A percentile compares a stretch with the other conserved stretches of the same genome.
phyloP scores from a whole-genome alignment of 108 stramenopile species.

The Fistulifera solaris region DNA sequence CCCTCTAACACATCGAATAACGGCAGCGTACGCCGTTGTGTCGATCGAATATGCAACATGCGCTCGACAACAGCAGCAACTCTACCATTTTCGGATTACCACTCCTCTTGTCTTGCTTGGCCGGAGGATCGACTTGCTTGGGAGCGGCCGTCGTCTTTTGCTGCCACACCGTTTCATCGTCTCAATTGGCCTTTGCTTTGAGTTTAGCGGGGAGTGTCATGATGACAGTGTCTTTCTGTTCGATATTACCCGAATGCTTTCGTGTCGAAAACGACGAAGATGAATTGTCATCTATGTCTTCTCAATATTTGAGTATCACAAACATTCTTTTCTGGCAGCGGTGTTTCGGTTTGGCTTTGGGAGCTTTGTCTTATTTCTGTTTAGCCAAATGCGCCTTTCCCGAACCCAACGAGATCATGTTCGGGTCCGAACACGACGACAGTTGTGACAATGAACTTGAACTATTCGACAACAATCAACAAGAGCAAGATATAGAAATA shows the following conservation, averaged over 20 bases:
- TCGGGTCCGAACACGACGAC: not conserved
- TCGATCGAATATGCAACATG: no score
- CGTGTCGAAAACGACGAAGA: slow-evolving; percentile 4
- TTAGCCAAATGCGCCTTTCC: slow-evolving; percentile 45
- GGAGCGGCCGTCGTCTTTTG: slow-evolving; percentile 68
- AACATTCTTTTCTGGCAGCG: slow-evolving; percentile 17
- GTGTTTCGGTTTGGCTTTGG: slow-evolving; percentile 11
- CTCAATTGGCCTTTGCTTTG: slow-evolving; percentile 49
- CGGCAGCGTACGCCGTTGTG: no score
- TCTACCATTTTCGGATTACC: no score
- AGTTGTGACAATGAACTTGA: slow-evolving; percentile 6
- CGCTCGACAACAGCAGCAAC: no score
- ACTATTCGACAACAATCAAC: slow-evolving; percentile 11
- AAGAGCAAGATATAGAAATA: not conserved
- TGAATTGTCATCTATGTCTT: slow-evolving; percentile 7
- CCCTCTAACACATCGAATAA: no score
- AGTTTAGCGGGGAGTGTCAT: slow-evolving; percentile 51
- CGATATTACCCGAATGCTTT: slow-evolving; percentile 42
- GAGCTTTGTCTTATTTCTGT: slow-evolving; percentile 18
- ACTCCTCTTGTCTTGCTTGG: no score
- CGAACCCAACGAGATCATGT: slow-evolving; percentile 45
- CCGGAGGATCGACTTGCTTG: slow-evolving; percentile 40
- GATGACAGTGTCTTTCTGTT: slow-evolving; percentile 42
- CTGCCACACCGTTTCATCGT: slow-evolving; percentile 16
- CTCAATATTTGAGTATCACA: slow-evolving; percentile 20